A percentile compares a stretch with the other conserved stretches of the same genome.
Evolutionary conservation across 306 rosid genomes (phyloP).

Genomic region (Cucurbita ficifolia): DNA sequence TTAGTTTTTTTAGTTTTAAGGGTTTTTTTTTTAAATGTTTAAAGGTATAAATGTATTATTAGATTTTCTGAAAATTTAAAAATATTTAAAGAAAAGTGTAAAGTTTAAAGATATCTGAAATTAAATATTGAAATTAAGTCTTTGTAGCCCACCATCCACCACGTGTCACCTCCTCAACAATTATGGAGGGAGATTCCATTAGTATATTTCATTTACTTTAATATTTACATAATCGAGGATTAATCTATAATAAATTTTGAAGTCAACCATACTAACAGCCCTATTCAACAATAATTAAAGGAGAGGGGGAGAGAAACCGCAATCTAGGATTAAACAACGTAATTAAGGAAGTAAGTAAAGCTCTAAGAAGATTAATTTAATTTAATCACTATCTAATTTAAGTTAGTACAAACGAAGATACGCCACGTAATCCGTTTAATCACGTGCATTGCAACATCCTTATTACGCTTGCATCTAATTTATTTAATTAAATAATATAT

Average conservation of each 20-base stretch:
- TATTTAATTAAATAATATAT: neutral
- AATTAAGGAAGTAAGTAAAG: neutral
- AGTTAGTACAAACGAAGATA: neutral
- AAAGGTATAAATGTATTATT: no score
- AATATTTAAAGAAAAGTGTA: no score
- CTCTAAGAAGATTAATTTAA: neutral
- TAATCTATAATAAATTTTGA: neutral
- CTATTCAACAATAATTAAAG: conserved; percentile 2
- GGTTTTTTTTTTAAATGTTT: no score
- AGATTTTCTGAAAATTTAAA: no score
- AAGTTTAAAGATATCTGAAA: neutral
- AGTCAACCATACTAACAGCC: neutral
- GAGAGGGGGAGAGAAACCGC: neutral
- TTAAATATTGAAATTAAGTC: neutral
- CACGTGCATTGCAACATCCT: neutral
- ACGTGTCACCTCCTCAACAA: neutral
- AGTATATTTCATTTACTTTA: neutral
- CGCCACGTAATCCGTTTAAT: conserved; percentile 4
- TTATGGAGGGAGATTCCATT: neutral
- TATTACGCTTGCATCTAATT: neutral
- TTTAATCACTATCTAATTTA: neutral
- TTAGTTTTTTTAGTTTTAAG: no score
- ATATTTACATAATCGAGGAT: neutral
- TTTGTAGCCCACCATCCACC: neutral
- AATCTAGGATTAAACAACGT: conserved; percentile 10